These are phyloP conservation scores for Symbiodinium natans DNA, from an alignment of 73 alveolate species.

Conservation along the genomic window DNA sequence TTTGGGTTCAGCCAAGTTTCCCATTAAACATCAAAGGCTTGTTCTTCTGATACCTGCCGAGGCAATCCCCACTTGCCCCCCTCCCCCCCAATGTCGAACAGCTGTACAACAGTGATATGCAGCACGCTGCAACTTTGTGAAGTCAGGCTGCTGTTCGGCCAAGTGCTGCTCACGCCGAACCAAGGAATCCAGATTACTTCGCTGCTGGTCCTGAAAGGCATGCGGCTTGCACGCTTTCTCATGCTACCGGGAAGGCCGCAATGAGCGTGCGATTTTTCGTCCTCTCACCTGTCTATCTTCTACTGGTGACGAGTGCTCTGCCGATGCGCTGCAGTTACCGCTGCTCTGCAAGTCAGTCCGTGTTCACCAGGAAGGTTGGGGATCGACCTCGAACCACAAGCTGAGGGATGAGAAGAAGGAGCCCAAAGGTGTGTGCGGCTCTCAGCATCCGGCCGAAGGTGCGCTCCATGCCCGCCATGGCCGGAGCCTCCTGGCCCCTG, in stretches of 20 bases:
- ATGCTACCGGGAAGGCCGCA: too few relatives aligned
- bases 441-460: background rate
- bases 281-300: too few relatives aligned
- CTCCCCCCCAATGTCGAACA: too few relatives aligned
- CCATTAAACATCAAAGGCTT: constrained; percentile 83
- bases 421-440: too few relatives aligned
- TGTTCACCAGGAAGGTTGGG: constrained; percentile 90
- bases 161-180: constrained; percentile 86
- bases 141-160: constrained; percentile 59
- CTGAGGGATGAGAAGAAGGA: background rate
- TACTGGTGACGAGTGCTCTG: too few relatives aligned
- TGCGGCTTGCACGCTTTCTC: too few relatives aligned
- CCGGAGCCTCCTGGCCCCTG: background rate
- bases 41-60: constrained; percentile 85
- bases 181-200: constrained; percentile 78
- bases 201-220: constrained; percentile 56
- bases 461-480: constrained; percentile 25
- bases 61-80: constrained; percentile 2
- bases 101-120: background rate
- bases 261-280: too few relatives aligned
- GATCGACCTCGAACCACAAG: constrained; percentile 37
- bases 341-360: constrained; percentile 52
- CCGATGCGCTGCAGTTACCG: too few relatives aligned
- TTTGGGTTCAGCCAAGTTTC: background rate
- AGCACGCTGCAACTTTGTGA: background rate